Percentiles rank a stretch among this genome's conserved stretches.
These are phyloP conservation scores for Trichoderma aggressivum DNA, from an alignment of 2,329 filamentous ascomycete genomes.

Conservation along the genomic window DNA sequence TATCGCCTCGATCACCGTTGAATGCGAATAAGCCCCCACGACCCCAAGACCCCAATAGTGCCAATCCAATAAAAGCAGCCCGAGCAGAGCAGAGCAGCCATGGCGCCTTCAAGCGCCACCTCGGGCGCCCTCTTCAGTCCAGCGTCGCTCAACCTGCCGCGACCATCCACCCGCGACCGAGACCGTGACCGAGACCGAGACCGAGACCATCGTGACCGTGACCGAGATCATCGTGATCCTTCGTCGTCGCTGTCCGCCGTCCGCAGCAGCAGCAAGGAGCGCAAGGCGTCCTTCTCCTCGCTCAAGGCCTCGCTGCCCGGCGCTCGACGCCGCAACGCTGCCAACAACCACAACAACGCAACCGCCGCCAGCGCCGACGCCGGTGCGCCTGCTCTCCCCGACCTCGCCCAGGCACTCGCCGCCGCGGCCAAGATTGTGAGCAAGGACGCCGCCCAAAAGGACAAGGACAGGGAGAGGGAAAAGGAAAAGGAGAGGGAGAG, in stretches of 20 bases:
- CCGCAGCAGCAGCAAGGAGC: constrained; percentile 39
- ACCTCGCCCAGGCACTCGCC: constrained; percentile 50
- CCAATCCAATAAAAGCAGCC: background rate
- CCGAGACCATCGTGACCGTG: background rate
- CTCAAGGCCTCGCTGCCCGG: constrained; percentile 53
- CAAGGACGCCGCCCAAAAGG: constrained; percentile 12
- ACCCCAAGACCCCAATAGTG: background rate
- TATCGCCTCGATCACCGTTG: constrained; percentile 2
- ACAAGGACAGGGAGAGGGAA: constrained; percentile 14
- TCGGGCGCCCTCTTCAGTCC: constrained; percentile 35
- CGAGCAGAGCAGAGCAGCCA: background rate
- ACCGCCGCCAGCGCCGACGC: constrained; percentile 42
- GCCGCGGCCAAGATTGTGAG: constrained; percentile 46
- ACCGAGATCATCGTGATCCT: constrained; percentile 30
- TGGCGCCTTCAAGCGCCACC: constrained; percentile 22
- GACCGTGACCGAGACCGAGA: background rate
- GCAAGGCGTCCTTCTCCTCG: constrained; percentile 48
- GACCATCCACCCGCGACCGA: constrained; percentile 38
- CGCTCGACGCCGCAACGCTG: constrained; percentile 40
- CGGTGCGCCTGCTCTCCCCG: constrained; percentile 48
- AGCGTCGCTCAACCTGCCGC: constrained; percentile 27
- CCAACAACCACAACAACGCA: constrained; percentile 30
- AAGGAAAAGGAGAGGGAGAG: constrained; percentile 8
- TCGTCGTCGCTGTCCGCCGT: constrained; percentile 24
- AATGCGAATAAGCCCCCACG: background rate